Conservation (phyloP, 2,329 filamentous ascomycete species). For the Acephala macrosclerotiorum region DNA sequence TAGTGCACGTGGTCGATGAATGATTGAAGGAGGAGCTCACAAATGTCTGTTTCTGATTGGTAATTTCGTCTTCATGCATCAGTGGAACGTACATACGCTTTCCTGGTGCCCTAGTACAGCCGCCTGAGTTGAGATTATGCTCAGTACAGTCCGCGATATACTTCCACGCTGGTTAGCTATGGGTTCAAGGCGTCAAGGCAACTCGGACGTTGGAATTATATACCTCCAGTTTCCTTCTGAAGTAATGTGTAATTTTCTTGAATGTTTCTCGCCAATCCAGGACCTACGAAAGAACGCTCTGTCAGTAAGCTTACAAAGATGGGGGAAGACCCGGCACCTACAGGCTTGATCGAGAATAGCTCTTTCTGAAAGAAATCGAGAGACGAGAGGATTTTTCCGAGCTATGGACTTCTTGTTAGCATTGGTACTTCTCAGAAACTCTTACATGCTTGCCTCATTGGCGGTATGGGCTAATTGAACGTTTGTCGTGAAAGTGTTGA, state of each 20-base stretch:
- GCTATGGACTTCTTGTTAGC: not conserved
- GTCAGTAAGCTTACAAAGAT: no score
- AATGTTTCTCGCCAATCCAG: not conserved
- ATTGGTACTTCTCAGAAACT: no score
- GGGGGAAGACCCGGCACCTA: not conserved
- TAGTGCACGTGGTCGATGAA: no score
- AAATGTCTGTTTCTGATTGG: not conserved
- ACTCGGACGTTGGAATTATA: no score
- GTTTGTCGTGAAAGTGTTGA: conserved; percentile 9
- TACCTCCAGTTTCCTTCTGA: not conserved
- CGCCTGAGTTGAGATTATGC: not conserved
- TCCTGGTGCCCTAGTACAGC: not conserved
- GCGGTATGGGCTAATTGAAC: conserved; percentile 15
- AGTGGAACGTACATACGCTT: not conserved
- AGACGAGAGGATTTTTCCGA: not conserved
- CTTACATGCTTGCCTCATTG: not conserved
- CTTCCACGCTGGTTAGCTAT: not conserved
- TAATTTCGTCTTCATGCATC: not conserved
- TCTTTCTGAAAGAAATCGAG: not conserved
- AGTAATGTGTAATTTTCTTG: not conserved
- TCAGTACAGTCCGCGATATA: not conserved
- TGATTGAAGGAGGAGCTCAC: no score
- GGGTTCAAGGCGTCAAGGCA: no score
- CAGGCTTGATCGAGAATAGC: not conserved
- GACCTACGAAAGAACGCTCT: no score